Evolutionary conservation across 768 basidiomycete genomes (phyloP).

Genomic region (Gloeopeniophorella convolvens): DNA sequence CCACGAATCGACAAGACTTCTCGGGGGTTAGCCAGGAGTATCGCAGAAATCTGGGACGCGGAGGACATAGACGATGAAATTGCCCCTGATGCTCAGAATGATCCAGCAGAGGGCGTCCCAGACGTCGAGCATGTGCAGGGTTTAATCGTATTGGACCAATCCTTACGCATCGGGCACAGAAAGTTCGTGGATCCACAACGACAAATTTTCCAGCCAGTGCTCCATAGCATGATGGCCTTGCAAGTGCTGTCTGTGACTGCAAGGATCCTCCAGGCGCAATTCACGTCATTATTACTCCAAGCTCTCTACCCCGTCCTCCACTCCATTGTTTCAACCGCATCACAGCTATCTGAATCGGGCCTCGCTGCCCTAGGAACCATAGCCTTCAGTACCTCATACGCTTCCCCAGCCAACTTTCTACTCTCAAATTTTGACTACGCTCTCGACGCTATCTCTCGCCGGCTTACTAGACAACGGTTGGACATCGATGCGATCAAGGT

Average conservation of each 20-base stretch:
- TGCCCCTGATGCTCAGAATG: conserved; percentile 24
- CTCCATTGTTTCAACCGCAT: conserved; percentile 67
- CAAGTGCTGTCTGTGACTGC: conserved; percentile 69
- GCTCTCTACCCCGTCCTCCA: conserved; percentile 82
- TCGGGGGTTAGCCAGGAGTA: conserved; percentile 51
- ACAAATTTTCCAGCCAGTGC: conserved; percentile 42
- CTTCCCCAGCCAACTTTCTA: conserved; percentile 82
- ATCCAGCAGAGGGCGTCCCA: conserved; percentile 5
- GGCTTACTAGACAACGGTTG: conserved; percentile 72
- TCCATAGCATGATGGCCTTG: conserved; percentile 68
- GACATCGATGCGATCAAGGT: conserved; percentile 89
- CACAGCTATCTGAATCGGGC: conserved; percentile 70
- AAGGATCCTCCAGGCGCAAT: conserved; percentile 65
- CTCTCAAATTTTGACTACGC: conserved; percentile 97
- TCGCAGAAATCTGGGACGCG: conserved; percentile 70
- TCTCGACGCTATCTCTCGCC: conserved; percentile 81
- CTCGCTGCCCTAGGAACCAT: conserved; percentile 65
- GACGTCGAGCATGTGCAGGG: conserved; percentile 12
- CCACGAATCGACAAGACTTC: conserved; percentile 58
- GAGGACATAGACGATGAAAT: conserved; percentile 21
- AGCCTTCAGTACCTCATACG: conserved; percentile 72
- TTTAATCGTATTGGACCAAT: conserved; percentile 12
- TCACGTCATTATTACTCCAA: conserved; percentile 67
- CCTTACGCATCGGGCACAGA: conserved; percentile 39
- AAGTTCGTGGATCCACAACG: conserved; percentile 24